Evolutionary conservation across 345 rosid genomes (phyloP), one percentile per base, ranked within the genome.

Genomic region (Excoecaria agallocha): DNA sequence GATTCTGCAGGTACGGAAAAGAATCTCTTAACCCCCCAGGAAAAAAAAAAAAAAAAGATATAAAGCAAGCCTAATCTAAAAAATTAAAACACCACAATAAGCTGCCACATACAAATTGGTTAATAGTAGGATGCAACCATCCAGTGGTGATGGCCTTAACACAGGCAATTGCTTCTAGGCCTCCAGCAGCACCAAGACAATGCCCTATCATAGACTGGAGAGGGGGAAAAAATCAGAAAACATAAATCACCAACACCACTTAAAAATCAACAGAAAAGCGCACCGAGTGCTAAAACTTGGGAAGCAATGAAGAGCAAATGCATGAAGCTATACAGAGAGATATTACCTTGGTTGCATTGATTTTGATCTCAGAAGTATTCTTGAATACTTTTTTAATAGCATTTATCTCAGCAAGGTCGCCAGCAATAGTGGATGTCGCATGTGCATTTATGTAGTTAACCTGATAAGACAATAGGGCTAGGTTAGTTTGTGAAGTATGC

Each of bases 101-200:
- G 58, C 49, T 1, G 52, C 70, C 43, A 85, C 97, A 25, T 88
- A 96, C 99, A 78, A 90, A 93, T 85, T 96, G 99, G 69, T 96
- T 96, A 78, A 93, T 90, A 4, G 85, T 76, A 71, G 99, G 99
- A 83, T 96, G 99, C 30, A 96, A 71, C 99, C 98, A 96, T 82
- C 99, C 97, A 16, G 97, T 91, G 75, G 63, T 93, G 60, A 96
- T 91, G 72, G 93, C 99, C 85, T 93, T 96, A 71, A 89, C 86
- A 1, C 87, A 81, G 54, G 97, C 99, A 66, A 93, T 93, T 73
- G 97, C 98, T 89, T 96, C 99, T 79, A 96, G 75, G 71, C 98
- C 99, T 69, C 99, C 97, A 45, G 98, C 91, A 69, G 99, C 97
- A 72, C 99, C 98, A 15, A 96, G 99, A 85, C 98, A 90, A 81